Base-by-base conservation (phyloP, 2,329 filamentous ascomycete species). In the Hymenoscyphus infarciens region DNA sequence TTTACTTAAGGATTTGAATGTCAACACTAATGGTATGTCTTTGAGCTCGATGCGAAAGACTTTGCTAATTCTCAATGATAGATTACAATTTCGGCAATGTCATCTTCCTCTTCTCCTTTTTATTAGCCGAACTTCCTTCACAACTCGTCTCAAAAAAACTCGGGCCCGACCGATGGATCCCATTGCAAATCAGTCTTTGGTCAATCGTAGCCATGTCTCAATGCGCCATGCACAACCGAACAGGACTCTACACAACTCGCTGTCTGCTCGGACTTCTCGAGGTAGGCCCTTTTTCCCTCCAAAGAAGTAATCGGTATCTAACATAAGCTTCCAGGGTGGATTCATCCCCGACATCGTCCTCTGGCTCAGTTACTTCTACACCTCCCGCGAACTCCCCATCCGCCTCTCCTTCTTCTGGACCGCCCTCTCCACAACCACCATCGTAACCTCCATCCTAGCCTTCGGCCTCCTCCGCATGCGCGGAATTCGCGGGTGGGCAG, bases 301-400 rank as follows among this genome's bases (percentile, higher is more conserved):
- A 10, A 1, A 19, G 10, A 25, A 22, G 8, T 8, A 11, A 1
- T 49, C 25, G n/a, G 1, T 4, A 49, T 19, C 42, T 49, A 49
- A 49, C 19, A 22, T 49, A 22, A 19, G 25, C 3, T 3, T 22
- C 42, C 19, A 83, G 72, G 83, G 83, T 25, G 84, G 84, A 0
- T 88, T 88, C 66, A 87, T 88, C 57, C 84, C 85, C 0, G 84
- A 86, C 63, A 84, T 84, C 25, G 82, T 89, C 15, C 77, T 89
- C 0, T 92, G 88, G 74, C 78, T 91, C 5, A 87, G 84, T 3
- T 92, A 92, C 74, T 93, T 88, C 75, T 93, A 92, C 76, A 92
- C 85, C 55, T 84, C 84, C 0, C 81, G 81, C 59, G 90, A 92
- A 72, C 78, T 93, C 0, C 87, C 89, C 0, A 81, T 83, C 11